Base-by-base conservation (phyloP, 2,329 filamentous ascomycete genomes). In the Venturia effusa region DNA sequence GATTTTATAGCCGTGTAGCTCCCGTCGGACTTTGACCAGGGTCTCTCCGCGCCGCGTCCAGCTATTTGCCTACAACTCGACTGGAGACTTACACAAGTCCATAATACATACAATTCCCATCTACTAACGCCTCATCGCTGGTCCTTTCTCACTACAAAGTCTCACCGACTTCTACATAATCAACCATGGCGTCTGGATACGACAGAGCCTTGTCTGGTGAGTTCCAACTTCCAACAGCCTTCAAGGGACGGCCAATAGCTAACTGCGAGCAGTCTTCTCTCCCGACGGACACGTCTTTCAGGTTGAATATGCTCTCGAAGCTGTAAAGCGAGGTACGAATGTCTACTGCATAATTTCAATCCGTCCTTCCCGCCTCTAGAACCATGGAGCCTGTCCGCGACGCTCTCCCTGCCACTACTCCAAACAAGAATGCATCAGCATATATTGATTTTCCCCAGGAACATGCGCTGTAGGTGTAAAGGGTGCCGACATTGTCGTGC, bases 201-300 rank as follows among this genome's bases (percentile, higher is more conserved):
- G 94, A 99, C 82, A 90, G 94, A 89, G 94, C 93, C 80, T 88
- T 97, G 78, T 97, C 93, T 80, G 93, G 92, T 97, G 87, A 81
- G 87, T 67, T 69, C 34, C 75, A 75, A 74, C 69, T 69, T 72
- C 65, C 72, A 71, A 71, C 71, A 68, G 66, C 43, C 66, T 64
- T 39, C 57, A n/a, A 13, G 22, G 24, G 4, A 54, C 48, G 22
- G 13, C 27, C 17, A 40, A 59, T 39, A 34, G 45, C 60, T 61
- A 57, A 43, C 59, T 67, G 55, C 66, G 69, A 74, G 68, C 71
- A 96, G 92, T 96, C 76, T 97, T 97, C 74, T 97, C 93, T 85
- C 94, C 94, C 73, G 94, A 99, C 80, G 94, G 94, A 79, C 94
- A 99, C 82, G 94, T 99, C 73, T 99, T 99, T 81, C 94, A 99